phyloP scores from a whole-genome alignment of 2,329 filamentous ascomycete genomes.

The Cladosporium sp. region DNA sequence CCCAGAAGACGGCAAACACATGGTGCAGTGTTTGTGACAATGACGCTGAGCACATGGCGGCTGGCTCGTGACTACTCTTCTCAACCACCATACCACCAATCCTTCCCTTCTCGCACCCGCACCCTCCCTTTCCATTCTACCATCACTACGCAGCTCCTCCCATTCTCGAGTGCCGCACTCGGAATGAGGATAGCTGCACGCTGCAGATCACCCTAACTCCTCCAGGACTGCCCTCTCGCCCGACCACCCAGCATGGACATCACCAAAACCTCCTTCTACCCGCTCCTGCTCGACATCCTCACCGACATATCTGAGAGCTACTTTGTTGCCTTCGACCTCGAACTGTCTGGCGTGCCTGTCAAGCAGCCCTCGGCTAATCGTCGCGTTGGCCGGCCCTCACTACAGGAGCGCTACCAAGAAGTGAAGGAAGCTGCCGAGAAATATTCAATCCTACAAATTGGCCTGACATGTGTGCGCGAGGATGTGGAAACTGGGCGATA shows the following conservation, averaged over 20 bases:
- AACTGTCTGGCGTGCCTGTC: conserved; percentile 60
- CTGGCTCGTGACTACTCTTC: conserved; percentile 10
- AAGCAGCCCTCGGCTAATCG: conserved; percentile 34
- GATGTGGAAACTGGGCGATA: conserved; percentile 53
- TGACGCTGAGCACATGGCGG: not conserved
- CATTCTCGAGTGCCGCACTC: not conserved
- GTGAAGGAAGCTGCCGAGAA: conserved; percentile 57
- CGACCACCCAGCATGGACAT: conserved; percentile 50
- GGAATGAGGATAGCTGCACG: conserved; percentile 5
- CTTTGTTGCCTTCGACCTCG: conserved; percentile 63
- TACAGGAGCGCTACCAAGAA: conserved; percentile 60
- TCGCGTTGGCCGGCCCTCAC: conserved; percentile 35
- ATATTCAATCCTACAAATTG: conserved; percentile 63
- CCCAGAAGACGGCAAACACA: not conserved
- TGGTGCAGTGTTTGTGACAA: not conserved
- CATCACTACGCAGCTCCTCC: not conserved
- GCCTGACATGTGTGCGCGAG: conserved; percentile 62
- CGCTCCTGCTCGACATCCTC: conserved; percentile 53
- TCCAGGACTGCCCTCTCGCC: not conserved
- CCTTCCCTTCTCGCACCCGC: not conserved
- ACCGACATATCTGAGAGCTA: conserved; percentile 54
- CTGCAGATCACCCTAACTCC: conserved; percentile 5
- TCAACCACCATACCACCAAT: not conserved
- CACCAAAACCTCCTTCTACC: conserved; percentile 46
- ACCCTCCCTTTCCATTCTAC: not conserved